These are phyloP conservation scores for Penicillium ochrochloron DNA, from an alignment of 495 filamentous ascomycete genomes.

Conservation along the genomic window DNA sequence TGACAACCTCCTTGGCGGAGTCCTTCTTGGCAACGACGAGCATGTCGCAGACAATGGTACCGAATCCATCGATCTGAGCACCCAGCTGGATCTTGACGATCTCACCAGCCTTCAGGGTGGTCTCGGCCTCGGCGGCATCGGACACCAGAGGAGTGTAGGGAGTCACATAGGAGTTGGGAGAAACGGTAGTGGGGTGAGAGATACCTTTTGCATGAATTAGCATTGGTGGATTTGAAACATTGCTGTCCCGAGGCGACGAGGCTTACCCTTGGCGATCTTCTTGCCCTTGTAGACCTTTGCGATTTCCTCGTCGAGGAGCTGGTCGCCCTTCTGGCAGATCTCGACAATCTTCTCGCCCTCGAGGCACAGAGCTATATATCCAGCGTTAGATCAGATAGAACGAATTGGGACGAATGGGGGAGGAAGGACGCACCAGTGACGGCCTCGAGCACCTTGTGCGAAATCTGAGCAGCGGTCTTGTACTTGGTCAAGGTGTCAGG, in stretches of 20 bases:
- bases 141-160: conserved; percentile 91
- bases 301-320: conserved; percentile 90
- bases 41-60: conserved; percentile 94
- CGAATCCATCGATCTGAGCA: conserved; percentile 97
- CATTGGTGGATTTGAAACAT: not conserved
- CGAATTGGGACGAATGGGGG: not conserved
- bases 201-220: conserved; percentile 63
- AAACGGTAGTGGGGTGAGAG: conserved; percentile 93
- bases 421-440: conserved; percentile 62
- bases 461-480: conserved; percentile 92
- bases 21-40: conserved; percentile 70
- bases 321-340: conserved; percentile 93
- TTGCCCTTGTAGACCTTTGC: conserved; percentile 98
- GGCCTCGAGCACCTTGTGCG: conserved; percentile 88
- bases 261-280: conserved; percentile 85
- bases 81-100: conserved; percentile 95
- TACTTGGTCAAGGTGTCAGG: conserved; percentile 98
- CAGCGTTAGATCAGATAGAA: conserved; percentile 28
- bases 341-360: conserved; percentile 90
- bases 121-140: conserved; percentile 81
- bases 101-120: conserved; percentile 79
- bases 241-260: not conserved
- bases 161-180: conserved; percentile 90
- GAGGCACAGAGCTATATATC: conserved; percentile 66
- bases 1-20: conserved; percentile 59